Base-by-base conservation (phyloP, 164 flowering plant species). In the Cinnamomum chago region DNA sequence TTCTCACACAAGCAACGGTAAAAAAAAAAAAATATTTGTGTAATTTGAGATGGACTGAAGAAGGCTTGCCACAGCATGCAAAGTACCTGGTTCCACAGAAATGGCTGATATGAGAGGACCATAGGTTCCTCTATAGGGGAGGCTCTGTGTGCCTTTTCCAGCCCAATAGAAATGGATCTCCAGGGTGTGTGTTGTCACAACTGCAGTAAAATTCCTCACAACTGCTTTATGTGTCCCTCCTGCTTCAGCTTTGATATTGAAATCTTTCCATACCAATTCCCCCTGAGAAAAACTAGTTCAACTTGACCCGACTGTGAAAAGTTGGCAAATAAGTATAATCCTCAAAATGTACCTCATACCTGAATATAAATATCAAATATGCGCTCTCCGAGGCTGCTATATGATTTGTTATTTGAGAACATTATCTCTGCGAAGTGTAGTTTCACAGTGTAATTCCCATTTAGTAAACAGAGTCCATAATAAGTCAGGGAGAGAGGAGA, bases 301-400 rank as follows among this genome's bases (percentile, higher is more conserved):
- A 23, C 27, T 25, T 5, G 33, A 25, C 18, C 40, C 5, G 62
- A 58, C 2, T n/a, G 0, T 33, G 17, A 58, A 15, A 35, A 33
- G 35, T 58, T 52, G 27, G 18, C 18, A 28, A 15, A 3, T 18
- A 71, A 35, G 20, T 10, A 71, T 75, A 25, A 52, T 50, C 14
- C 24, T 55, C 58, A 25, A 13, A 62, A 11, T 47, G 20, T 22
- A 22, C 50, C 55, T 70, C 20, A 28, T 65, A 90, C 96, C 90
- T 91, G 96, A 78, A 91, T 83, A 70, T 82, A 87, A 23, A 91
- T 76, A 76, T 91, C 90, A 79, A 91, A 91, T 35, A 90, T 51
- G 30, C 96, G 93, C 78, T 85, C 82, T 4, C 96, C 96, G 23
- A 91, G 81, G 80, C 91, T 87, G 35, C 55, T 72, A 76, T 72